Evolutionary conservation across 2,329 filamentous ascomycete species (phyloP).

Genomic region (Phialophora tarda): DNA sequence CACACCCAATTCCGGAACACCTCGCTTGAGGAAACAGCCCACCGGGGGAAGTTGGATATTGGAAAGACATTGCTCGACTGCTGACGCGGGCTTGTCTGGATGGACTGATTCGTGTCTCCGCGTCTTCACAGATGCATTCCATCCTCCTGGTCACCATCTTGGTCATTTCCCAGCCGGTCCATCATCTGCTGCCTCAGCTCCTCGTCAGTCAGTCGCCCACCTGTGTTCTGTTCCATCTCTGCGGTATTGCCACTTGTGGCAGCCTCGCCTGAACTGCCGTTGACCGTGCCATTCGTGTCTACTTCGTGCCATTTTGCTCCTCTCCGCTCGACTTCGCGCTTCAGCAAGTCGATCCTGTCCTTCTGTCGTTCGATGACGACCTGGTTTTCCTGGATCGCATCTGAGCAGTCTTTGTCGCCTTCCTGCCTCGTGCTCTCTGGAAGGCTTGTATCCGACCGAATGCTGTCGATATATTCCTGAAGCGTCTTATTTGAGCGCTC

Average conservation of each 20-base stretch:
- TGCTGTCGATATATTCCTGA: conserved; percentile 53
- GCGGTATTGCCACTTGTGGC: conserved; percentile 3
- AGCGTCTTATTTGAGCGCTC: conserved; percentile 63
- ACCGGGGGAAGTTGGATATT: not conserved
- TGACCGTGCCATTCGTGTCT: conserved; percentile 33
- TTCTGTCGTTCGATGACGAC: conserved; percentile 62
- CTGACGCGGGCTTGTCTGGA: not conserved
- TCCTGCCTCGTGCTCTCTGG: conserved; percentile 38
- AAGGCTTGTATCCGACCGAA: conserved; percentile 39
- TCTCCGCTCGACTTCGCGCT: conserved; percentile 61
- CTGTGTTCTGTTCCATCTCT: conserved; percentile 11
- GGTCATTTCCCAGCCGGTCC: conserved; percentile 44
- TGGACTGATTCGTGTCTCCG: not conserved
- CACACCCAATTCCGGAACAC: not conserved
- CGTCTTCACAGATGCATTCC: conserved; percentile 51
- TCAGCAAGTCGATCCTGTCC: conserved; percentile 60
- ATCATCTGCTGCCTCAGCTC: conserved; percentile 48
- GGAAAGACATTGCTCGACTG: not conserved
- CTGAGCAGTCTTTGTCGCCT: conserved; percentile 59
- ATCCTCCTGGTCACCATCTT: conserved; percentile 44
- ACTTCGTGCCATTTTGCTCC: conserved; percentile 60
- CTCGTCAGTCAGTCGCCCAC: conserved; percentile 50
- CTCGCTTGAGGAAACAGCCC: not conserved
- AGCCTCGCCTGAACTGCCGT: conserved; percentile 19
- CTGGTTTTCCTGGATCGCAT: conserved; percentile 64